phyloP scores from a whole-genome alignment of 306 rosid genomes.

The Arachis stenosperma region DNA sequence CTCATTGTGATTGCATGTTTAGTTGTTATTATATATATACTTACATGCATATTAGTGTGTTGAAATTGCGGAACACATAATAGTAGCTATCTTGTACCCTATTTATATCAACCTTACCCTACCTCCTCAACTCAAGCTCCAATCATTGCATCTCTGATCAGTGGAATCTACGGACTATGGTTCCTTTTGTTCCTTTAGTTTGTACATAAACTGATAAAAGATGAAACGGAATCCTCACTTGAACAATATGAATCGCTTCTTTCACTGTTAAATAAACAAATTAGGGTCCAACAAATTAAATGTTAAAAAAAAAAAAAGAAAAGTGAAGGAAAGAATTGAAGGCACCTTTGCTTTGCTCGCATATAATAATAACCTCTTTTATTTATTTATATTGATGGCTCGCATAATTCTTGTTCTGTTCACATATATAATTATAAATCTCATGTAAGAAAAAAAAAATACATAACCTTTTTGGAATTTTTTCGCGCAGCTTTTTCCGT shows the following conservation, averaged over 20 bases:
- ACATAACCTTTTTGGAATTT: too few species aligned
- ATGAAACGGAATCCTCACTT: constrained; percentile 10
- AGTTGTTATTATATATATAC: too few species aligned
- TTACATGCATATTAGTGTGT: too few species aligned
- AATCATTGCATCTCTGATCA: neutral
- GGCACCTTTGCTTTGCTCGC: neutral
- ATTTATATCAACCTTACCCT: neutral
- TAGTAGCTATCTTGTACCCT: neutral
- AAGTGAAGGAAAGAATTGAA: neutral
- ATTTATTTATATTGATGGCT: too few species aligned
- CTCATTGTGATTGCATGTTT: too few species aligned
- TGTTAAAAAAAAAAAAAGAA: too few species aligned
- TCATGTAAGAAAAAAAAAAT: too few species aligned
- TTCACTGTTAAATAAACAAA: constrained; percentile 3
- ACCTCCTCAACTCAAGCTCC: constrained; percentile 1
- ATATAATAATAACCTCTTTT: neutral
- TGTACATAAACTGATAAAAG: neutral
- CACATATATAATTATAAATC: too few species aligned
- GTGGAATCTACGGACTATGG: neutral
- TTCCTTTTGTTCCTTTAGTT: neutral
- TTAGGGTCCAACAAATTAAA: neutral
- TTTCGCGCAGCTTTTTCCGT: too few species aligned
- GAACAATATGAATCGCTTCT: constrained; percentile 25
- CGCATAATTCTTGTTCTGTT: too few species aligned
- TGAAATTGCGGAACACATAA: neutral